Conservation (phyloP, 176 grass and related monocot genomes). For the Saccharum officinarum region DNA sequence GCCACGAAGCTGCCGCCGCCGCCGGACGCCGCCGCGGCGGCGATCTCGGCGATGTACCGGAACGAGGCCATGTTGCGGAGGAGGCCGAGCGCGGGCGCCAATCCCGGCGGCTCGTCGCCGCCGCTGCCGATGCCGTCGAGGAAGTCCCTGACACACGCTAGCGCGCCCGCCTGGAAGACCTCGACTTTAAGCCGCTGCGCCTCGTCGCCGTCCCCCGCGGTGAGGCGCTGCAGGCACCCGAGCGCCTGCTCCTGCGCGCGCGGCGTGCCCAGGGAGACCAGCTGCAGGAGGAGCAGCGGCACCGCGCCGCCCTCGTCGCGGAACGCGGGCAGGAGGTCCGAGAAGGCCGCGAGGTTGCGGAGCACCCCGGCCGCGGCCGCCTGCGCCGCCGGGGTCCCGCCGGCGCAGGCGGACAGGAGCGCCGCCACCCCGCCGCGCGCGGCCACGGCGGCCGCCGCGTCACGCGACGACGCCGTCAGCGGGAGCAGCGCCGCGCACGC, state of each 20-base stretch:
- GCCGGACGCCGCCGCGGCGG: neutral
- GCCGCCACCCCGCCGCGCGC: slow-evolving; percentile 70
- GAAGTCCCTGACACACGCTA: slow-evolving; percentile 72
- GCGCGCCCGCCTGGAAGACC: slow-evolving; percentile 72
- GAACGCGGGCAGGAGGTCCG: slow-evolving; percentile 58
- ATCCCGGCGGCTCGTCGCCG: neutral
- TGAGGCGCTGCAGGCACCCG: slow-evolving; percentile 69
- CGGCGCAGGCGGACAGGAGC: slow-evolving; percentile 59
- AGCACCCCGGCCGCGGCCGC: slow-evolving; percentile 69
- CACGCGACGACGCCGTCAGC: slow-evolving; percentile 51
- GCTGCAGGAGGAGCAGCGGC: slow-evolving; percentile 47
- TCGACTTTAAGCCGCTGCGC: slow-evolving; percentile 60
- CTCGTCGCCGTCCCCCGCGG: slow-evolving; percentile 53
- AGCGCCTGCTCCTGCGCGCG: slow-evolving; percentile 66
- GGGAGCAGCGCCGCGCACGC: slow-evolving; percentile 56
- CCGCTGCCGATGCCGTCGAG: slow-evolving; percentile 46
- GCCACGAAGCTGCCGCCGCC: slow-evolving; percentile 31
- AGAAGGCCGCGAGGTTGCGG: slow-evolving; percentile 51
- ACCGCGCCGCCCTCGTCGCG: slow-evolving; percentile 66
- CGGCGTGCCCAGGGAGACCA: slow-evolving; percentile 63
- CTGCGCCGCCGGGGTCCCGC: slow-evolving; percentile 65
- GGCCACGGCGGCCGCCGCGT: slow-evolving; percentile 47
- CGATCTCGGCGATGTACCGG: slow-evolving; percentile 77
- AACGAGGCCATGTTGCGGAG: slow-evolving; percentile 72
- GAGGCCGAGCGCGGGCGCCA: slow-evolving; percentile 66